Percentiles rank a stretch among this genome's conserved stretches.
phyloP scores from a whole-genome alignment of 2,329 filamentous ascomycete genomes.

The Ophiocordyceps camponoti-leonardi region DNA sequence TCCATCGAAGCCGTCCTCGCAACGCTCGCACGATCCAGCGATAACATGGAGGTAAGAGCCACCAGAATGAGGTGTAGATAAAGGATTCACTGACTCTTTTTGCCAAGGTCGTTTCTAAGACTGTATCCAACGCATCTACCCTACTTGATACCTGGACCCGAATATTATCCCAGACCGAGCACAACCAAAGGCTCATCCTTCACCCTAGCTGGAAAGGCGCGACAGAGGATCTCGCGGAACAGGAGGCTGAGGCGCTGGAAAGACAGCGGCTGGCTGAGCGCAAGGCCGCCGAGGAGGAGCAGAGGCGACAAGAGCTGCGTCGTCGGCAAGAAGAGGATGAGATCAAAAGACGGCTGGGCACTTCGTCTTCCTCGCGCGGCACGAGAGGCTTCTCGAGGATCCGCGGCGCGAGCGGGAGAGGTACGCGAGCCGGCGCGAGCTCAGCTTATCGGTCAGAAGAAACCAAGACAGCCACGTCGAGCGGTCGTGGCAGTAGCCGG shows the following conservation, averaged over 20 bases:
- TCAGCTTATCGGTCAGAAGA: constrained; percentile 12
- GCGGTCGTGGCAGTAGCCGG: constrained; percentile 17
- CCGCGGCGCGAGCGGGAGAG: constrained; percentile 14
- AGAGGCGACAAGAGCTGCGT: constrained; percentile 53
- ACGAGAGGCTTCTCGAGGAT: constrained; percentile 9
- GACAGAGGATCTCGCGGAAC: constrained; percentile 67
- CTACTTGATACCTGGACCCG: constrained; percentile 91
- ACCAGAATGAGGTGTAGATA: not conserved
- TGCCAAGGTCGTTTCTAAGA: constrained; percentile 62
- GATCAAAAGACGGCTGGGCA: constrained; percentile 14
- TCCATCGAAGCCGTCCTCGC: constrained; percentile 66
- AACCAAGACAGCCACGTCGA: constrained; percentile 10
- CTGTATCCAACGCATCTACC: constrained; percentile 73
- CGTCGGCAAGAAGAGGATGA: constrained; percentile 47
- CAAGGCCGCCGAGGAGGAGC: constrained; percentile 60
- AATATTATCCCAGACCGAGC: constrained; percentile 91
- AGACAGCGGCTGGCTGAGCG: constrained; percentile 65
- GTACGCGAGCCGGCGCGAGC: constrained; percentile 9
- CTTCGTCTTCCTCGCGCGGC: constrained; percentile 12
- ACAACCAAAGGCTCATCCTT: constrained; percentile 83
- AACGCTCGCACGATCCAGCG: constrained; percentile 53
- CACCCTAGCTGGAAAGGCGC: constrained; percentile 83
- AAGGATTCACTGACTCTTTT: not conserved
- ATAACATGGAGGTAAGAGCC: constrained; percentile 53
- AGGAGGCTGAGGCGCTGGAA: constrained; percentile 61